A percentile compares a stretch with the other conserved stretches of the same genome.
Conservation (phyloP, 192 early-diverging fungal genomes). For the Mortierella alpina region DNA sequence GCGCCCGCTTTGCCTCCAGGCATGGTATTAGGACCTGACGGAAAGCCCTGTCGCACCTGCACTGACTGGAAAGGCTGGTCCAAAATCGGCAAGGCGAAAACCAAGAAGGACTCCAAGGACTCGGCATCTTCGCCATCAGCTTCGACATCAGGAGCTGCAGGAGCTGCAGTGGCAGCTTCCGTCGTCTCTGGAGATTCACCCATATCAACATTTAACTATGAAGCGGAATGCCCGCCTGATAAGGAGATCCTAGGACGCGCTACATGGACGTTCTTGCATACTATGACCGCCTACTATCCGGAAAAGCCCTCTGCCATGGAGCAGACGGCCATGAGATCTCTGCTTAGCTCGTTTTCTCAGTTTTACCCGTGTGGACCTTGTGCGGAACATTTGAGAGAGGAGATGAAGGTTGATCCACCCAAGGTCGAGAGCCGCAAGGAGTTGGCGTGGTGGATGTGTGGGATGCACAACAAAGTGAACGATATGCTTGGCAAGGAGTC, state of each 20-base stretch:
- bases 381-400: constrained; percentile 84
- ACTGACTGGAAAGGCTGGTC: constrained; percentile 81
- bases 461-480: constrained; percentile 97
- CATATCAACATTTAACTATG: constrained; percentile 39
- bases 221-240: constrained; percentile 84
- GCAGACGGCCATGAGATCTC: constrained; percentile 77
- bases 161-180: neutral
- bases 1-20: constrained; percentile 27
- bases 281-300: constrained; percentile 97
- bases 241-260: constrained; percentile 81
- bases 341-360: constrained; percentile 81
- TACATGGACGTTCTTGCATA: constrained; percentile 99
- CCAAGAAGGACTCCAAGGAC: constrained; percentile 18
- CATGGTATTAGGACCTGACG: constrained; percentile 59
- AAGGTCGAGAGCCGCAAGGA: constrained; percentile 72
- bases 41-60: constrained; percentile 85
- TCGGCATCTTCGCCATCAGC: constrained; percentile 26
- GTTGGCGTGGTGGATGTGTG: constrained; percentile 91
- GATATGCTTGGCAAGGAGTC: constrained; percentile 83
- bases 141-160: neutral
- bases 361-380: constrained; percentile 96
- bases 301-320: constrained; percentile 76
- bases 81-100: constrained; percentile 57
- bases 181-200: constrained; percentile 12
- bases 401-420: constrained; percentile 82